Base-by-base conservation (phyloP, 176 grass and related monocot genomes). In the Hsuehochloa calcarea region DNA sequence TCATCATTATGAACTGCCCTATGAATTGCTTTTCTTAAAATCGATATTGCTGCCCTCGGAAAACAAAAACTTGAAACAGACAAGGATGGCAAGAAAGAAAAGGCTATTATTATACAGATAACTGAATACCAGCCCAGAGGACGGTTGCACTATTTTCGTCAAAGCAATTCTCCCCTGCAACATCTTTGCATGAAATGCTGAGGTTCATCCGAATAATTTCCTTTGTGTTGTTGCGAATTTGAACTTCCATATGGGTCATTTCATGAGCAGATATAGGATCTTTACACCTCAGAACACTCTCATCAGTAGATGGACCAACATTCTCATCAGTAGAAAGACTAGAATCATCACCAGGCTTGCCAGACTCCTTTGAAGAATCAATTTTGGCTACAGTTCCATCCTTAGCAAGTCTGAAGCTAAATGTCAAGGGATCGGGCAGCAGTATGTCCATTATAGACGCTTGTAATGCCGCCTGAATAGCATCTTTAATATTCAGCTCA, bases 401-500 rank as follows among this genome's bases (percentile, higher is more conserved):
- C 51, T 91, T 91, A 31, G 85, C 84, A 82, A 96, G 81, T 82
- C 92, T 90, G 69, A 99, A 99, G 56, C 88, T 92, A 84, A 99
- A 99, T 55, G 96, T 94, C 78, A 99, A 72, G 20, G 93, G 96
- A 77, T 99, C 96, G 1, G 96, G 96, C 86, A 99, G 73, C 59
- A 99, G 77, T 86, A 99, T 92, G 79, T 99, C 96, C 90, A 99
- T 83, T 61, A 96, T 89, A 79, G 96, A 95, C 59, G 93, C 91
- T 82, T 99, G 96, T 75, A 99, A 70, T 74, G 96, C 96, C 35
- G 83, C 84, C 72, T 94, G 96, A 72, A 94, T 93, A 83, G 96
- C 93, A 87, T 99, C 93, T 86, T 96, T 99, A 46, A 91, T 93
- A 89, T 96, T 99, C 88, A 99, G 86, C 77, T 99, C 96, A 47